These are phyloP conservation scores for Talaromyces sp. DNA, from an alignment of 2,329 filamentous ascomycete species.

Conservation along the genomic window DNA sequence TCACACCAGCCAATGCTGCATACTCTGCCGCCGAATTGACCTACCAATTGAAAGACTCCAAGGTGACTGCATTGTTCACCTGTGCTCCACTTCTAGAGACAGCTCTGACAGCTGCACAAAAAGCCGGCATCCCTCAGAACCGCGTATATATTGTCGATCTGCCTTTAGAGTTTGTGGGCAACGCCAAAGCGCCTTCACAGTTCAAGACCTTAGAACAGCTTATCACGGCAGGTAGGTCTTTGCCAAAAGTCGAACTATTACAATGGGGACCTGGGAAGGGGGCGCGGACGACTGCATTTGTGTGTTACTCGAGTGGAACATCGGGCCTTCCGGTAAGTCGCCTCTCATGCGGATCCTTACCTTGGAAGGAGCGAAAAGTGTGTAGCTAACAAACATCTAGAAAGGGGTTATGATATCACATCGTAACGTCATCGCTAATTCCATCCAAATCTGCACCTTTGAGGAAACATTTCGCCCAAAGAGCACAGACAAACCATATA, in stretches of 20 bases:
- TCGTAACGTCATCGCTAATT: slow-evolving; percentile 74
- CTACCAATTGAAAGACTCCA: slow-evolving; percentile 69
- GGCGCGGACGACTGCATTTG: slow-evolving; percentile 66
- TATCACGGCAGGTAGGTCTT: slow-evolving; percentile 57
- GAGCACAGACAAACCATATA: slow-evolving; percentile 45
- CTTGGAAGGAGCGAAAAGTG: neutral
- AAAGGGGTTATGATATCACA: slow-evolving; percentile 86
- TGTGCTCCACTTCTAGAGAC: slow-evolving; percentile 65
- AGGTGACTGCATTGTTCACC: slow-evolving; percentile 69
- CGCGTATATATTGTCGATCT: slow-evolving; percentile 69
- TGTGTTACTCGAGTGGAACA: slow-evolving; percentile 79
- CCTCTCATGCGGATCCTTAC: neutral
- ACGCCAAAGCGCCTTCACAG: slow-evolving; percentile 41
- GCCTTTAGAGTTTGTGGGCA: slow-evolving; percentile 54
- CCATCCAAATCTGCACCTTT: slow-evolving; percentile 59
- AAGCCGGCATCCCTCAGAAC: slow-evolving; percentile 61
- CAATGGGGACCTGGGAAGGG: slow-evolving; percentile 45
- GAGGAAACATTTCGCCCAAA: slow-evolving; percentile 43
- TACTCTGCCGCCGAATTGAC: slow-evolving; percentile 69
- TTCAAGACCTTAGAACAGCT: slow-evolving; percentile 68
- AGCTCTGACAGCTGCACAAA: slow-evolving; percentile 63
- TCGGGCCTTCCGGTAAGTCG: slow-evolving; percentile 68
- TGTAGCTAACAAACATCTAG: slow-evolving; percentile 39
- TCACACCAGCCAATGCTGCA: slow-evolving; percentile 71
- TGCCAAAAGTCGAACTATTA: slow-evolving; percentile 41